These are phyloP conservation scores for Cornus controversa DNA, from an alignment of 148 eudicot genomes.

Conservation along the genomic window DNA sequence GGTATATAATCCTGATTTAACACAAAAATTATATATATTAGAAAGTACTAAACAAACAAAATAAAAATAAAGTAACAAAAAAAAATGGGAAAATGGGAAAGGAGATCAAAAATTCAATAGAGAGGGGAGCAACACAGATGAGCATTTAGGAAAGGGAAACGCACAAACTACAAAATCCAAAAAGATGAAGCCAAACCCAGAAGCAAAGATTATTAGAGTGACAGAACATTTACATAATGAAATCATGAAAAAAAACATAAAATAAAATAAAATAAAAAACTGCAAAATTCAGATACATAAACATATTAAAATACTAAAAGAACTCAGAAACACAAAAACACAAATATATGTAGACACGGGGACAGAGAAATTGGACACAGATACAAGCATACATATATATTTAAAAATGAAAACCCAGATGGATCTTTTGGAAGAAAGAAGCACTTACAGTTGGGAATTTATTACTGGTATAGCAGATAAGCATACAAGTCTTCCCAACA, in stretches of 20 bases:
- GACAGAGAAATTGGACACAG: not conserved
- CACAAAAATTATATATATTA: constrained; percentile 9
- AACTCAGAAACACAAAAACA: constrained; percentile 15
- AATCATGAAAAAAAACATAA: constrained; percentile 15
- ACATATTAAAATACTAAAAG: constrained; percentile 17
- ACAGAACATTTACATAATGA: not conserved
- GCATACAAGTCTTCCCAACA: constrained; percentile 67
- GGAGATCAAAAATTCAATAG: not conserved
- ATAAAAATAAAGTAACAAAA: not conserved
- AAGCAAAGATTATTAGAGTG: not conserved
- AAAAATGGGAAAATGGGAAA: not conserved
- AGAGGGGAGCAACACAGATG: not conserved
- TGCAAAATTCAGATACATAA: constrained; percentile 27
- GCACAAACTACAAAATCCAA: constrained; percentile 12
- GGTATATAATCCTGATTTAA: constrained; percentile 84
- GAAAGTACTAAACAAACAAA: not conserved
- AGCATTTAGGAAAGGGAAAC: not conserved
- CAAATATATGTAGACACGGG: not conserved
- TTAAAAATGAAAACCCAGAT: not conserved
- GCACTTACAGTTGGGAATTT: constrained; percentile 62
- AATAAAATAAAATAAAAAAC: too few species aligned
- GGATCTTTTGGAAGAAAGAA: not conserved
- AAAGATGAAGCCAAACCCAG: constrained; percentile 16
- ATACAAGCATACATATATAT: not conserved
- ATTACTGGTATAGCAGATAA: constrained; percentile 64